A percentile compares a stretch with the other conserved stretches of the same genome.
Evolutionary conservation across 169 alveolate species (phyloP).

Genomic region (Cyclospora cayetanensis): DNA sequence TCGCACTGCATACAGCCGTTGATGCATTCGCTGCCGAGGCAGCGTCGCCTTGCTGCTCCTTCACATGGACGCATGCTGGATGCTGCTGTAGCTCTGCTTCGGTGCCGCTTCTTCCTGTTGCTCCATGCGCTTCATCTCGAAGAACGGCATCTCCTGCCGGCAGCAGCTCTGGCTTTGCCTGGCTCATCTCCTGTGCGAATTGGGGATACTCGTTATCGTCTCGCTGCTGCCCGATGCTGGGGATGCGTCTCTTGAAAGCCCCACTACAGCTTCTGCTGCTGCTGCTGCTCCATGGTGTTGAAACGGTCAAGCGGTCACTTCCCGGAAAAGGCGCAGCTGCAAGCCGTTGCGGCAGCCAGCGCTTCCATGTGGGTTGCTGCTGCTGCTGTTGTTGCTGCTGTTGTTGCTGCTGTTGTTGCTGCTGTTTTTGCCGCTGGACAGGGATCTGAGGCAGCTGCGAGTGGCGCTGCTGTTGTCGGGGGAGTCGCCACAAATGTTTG

Average conservation of each 20-base stretch:
- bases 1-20: no score
- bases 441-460: neutral
- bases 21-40: no score
- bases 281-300: conserved; percentile 9
- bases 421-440: neutral
- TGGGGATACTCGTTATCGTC: no score
- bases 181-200: neutral
- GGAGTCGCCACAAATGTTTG: neutral
- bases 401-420: neutral
- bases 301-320: neutral
- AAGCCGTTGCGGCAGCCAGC: neutral
- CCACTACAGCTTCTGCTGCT: conserved; percentile 5
- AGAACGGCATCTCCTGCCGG: neutral
- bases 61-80: no score
- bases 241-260: no score
- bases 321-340: conserved; percentile 2
- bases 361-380: neutral
- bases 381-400: neutral
- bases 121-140: neutral
- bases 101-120: neutral
- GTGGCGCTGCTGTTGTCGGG: neutral
- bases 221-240: no score
- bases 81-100: neutral
- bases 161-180: neutral
- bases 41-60: no score